Percentiles rank a stretch among this genome's conserved stretches.
Evolutionary conservation across 139 green algal species (phyloP).

Genomic region (Gonium pectorale): DNA sequence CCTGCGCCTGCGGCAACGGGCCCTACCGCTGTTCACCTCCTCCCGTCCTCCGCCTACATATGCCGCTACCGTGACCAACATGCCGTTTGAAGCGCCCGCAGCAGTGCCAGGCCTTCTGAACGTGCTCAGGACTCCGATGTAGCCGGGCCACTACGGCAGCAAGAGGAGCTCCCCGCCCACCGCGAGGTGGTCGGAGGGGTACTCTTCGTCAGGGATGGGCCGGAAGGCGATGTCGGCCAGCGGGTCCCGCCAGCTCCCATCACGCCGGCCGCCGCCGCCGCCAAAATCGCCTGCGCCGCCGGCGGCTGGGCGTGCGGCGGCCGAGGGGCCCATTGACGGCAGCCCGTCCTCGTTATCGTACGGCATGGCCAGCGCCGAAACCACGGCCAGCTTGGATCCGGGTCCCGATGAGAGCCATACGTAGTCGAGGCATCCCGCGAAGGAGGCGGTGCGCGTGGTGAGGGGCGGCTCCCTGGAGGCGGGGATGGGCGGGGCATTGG

Average conservation of each 20-base stretch:
- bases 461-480: conserved; percentile 58
- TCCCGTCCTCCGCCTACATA: too few species aligned
- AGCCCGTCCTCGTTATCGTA: conserved; percentile 5
- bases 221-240: not conserved
- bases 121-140: too few species aligned
- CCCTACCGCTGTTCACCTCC: too few species aligned
- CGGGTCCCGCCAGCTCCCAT: not conserved
- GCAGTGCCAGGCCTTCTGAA: too few species aligned
- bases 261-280: not conserved
- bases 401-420: conserved; percentile 54
- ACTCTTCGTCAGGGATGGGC: conserved; percentile 3
- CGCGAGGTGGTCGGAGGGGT: conserved; percentile 18
- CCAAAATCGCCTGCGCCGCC: not conserved
- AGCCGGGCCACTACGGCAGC: too few species aligned
- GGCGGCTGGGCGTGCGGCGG: too few species aligned
- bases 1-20: too few species aligned
- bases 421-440: conserved; percentile 73
- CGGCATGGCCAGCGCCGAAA: conserved; percentile 22
- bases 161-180: conserved; percentile 14
- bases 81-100: too few species aligned
- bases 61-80: too few species aligned
- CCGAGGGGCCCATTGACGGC: not conserved
- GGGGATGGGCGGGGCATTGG: not conserved
- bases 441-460: conserved; percentile 67
- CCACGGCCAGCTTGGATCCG: not conserved